Base-by-base conservation (phyloP, 2,329 filamentous ascomycete species). In the Aspergillus ibericus region DNA sequence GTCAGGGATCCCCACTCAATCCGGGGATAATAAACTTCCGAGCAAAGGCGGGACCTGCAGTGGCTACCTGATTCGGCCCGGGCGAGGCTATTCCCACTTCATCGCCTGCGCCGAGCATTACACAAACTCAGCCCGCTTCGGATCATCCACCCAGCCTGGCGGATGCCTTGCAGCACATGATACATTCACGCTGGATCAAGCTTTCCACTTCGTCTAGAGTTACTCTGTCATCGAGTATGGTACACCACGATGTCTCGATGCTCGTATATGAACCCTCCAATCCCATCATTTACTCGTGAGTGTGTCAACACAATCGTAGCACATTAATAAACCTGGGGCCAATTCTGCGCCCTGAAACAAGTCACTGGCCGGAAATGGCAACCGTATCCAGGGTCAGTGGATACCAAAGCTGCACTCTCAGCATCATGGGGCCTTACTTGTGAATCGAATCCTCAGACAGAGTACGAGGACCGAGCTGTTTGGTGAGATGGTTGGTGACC, bases 11-110 rank as follows among this genome's bases (percentile, higher is more conserved):
- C 38, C 38, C 38, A 22, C 18, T 2, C 12, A 20, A 22, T 13
- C 18, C 38, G 18, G 38, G 36, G 38, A 12, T 7, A 42, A 22
- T 10, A 4, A 13, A 13, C 38, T 7, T 22, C 38, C 32, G 48
- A 50, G 20, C 49, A 51, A 22, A 38, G 48, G 32, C 48, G 18
- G 48, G 32, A 20, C 16, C 35, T 20, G 49, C 32, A 25, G 20
- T 20, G 8, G 22, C 18, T 40, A 13, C 49, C 49, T 38, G 20
- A 36, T 38, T 13, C 15, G 34, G 49, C 13, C 15, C 18, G 2
- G 25, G 15, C 34, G 49, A 51, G 49, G 49, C 49, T 51, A 51
- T 51, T 40, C 49, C 49, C 34, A 51, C 35, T 16, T 20, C 10
- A 7, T 10, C 22, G 15, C 3, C 8, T 9, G 3, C 29, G 29